Base-by-base conservation (phyloP, 169 alveolate genomes). In the Cyclospora cayetanensis region DNA sequence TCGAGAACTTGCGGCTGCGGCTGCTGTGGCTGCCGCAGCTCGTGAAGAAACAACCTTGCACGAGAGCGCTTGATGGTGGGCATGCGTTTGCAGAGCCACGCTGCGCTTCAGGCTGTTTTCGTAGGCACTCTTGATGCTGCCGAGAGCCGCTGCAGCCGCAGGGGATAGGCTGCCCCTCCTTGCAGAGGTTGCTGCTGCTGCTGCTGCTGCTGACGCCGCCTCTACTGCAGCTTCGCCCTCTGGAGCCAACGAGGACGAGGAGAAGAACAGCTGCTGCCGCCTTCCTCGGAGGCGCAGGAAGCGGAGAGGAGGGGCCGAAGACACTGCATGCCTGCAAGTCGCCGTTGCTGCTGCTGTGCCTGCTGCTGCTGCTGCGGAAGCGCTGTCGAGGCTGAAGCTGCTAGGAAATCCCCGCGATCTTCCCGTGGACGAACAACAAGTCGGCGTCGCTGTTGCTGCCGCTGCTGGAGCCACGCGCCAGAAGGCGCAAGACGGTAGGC, bases 101-200 rank as follows among this genome's bases (percentile, higher is more conserved):
- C 84, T 72, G 53, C 34, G 35, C 50, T 1, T 34, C 53, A 41
- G 41, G 35, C 35, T 72, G 35, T 22, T 41, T 20, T 72, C 84
- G 84, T 72, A 72, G 35, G 60, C 53, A 22, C 53, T 34, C 84
- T 39, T 72, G 12, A 72, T 72, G 15, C 11, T 53, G 5, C 84
- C 84, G 37, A 72, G 84, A 15, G 60, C 84, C 39, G 84, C 84
- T 72, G 84, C 84, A 15, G 84, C 84, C 1, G 60, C n/a, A 1
- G 84, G 2, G 18, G 84, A 72, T 35, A 72, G 84, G 39, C 34
- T 72, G 2, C 60, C 84, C n/a, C 15, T 22, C 22, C 27, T 25
- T 39, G 84, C 63, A 15, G 50, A n/a, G 29, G 77, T 66, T 4
- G 84, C 63, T 34, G 55, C 37, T 39, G 84, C 11, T 18, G 84